Evolutionary conservation across 2,329 filamentous ascomycete species (phyloP).

Genomic region (Mariannaea sp.): DNA sequence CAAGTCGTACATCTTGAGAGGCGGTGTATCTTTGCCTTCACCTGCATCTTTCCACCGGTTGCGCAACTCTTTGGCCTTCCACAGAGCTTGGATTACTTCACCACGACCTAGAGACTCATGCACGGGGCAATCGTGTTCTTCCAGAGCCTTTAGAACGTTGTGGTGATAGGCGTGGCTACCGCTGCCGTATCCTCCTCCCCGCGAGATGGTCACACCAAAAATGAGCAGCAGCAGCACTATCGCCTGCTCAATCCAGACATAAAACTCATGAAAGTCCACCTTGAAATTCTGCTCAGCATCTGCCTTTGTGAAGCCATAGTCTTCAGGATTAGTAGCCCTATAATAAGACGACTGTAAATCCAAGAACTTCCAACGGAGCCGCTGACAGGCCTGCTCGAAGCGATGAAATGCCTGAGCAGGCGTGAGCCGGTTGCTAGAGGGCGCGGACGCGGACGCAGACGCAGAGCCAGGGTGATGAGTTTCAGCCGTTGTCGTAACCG

Average conservation of each 20-base stretch:
- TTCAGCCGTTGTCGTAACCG: too few relatives aligned
- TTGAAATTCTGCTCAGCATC: conserved; percentile 74
- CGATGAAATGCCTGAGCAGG: conserved; percentile 55
- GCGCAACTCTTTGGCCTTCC: conserved; percentile 69
- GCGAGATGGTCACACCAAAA: conserved; percentile 60
- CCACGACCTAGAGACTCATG: conserved; percentile 59
- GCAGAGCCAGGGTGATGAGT: not conserved
- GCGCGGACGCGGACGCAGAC: not conserved
- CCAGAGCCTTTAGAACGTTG: conserved; percentile 68
- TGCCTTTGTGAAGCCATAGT: conserved; percentile 42
- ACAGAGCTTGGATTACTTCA: conserved; percentile 61
- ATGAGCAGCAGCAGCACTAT: conserved; percentile 69
- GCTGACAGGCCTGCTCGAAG: conserved; percentile 64
- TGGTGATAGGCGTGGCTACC: conserved; percentile 66
- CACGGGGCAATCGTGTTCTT: conserved; percentile 61
- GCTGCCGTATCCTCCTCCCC: conserved; percentile 19
- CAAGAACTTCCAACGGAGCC: conserved; percentile 67
- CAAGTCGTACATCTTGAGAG: conserved; percentile 64
- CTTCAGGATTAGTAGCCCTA: conserved; percentile 50
- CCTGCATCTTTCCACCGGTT: conserved; percentile 75
- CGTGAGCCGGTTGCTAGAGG: conserved; percentile 28
- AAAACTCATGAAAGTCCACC: conserved; percentile 78
- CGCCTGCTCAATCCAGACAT: conserved; percentile 72
- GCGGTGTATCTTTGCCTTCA: conserved; percentile 46
- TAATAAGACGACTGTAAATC: conserved; percentile 62